phyloP scores from a whole-genome alignment of 345 rosid species.

The Linum usitatissimum region DNA sequence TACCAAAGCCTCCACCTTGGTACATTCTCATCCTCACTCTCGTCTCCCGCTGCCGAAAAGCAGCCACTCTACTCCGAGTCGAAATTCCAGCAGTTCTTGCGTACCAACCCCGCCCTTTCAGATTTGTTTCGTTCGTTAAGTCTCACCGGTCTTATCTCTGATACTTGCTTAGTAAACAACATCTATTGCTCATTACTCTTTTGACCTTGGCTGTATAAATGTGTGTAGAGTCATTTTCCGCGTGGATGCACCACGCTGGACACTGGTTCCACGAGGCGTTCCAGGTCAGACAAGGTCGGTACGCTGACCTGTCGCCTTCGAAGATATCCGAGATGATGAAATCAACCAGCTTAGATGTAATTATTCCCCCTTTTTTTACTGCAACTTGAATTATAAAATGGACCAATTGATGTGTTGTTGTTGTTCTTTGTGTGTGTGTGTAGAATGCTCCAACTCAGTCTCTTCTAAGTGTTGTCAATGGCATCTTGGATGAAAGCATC shows the following conservation, averaged over 20 bases:
- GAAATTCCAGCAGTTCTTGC: slow-evolving; percentile 40
- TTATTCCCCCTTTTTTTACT: slow-evolving; percentile 1
- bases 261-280: slow-evolving; percentile 83
- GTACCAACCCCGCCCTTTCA: slow-evolving; percentile 27
- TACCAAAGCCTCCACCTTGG: slow-evolving; percentile 5
- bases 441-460: slow-evolving; percentile 97
- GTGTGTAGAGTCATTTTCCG: slow-evolving; percentile 47
- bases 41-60: slow-evolving; percentile 37
- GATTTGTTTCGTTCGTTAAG: slow-evolving; percentile 19
- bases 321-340: slow-evolving; percentile 86
- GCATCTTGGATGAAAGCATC: slow-evolving; percentile 80
- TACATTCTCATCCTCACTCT: neutral
- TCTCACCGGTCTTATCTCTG: neutral
- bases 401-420: slow-evolving; percentile 1
- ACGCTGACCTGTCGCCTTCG: slow-evolving; percentile 64
- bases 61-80: slow-evolving; percentile 31
- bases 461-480: slow-evolving; percentile 74
- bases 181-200: neutral
- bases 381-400: neutral
- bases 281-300: slow-evolving; percentile 76
- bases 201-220: neutral
- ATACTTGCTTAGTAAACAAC: too few relatives aligned
- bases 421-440: slow-evolving; percentile 5
- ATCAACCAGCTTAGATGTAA: slow-evolving; percentile 71
- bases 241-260: slow-evolving; percentile 45